Base-by-base conservation (phyloP, 108 stramenopile genomes). In the Asterionellopsis glacialis region DNA sequence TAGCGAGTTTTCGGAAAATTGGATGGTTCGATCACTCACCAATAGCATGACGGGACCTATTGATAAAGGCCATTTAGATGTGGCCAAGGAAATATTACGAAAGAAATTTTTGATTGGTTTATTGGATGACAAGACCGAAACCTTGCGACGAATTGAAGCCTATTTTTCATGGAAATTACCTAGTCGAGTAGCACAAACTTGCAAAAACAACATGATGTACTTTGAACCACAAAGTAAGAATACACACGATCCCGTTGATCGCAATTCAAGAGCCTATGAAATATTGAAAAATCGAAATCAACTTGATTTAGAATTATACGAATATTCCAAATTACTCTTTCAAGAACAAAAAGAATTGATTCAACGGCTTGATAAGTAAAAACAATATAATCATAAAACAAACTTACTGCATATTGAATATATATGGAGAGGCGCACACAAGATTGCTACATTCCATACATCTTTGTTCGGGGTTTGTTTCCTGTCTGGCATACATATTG, bases 41-140 rank as follows among this genome's bases (percentile, higher is more conserved):
- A 52, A 67, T 23, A 55, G 53, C 15, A 48, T 45, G 13, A 7
- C 65, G 67, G 45, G 52, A 38, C 65, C 12, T 16, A 47, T 43
- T 18, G 28, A 70, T 10, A 54, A 51, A 12, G 52, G 73, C 18
- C 76, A 82, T 47, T 63, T 75, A 55, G 70, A 59, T 5, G 49
- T 75, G 12, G 81, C 81, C 40, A 77, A 75, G 51, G 64, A 76
- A 51, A 53, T 77, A 18, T 33, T 82, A 6, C 51, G 68, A 40
- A 53, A 39, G 12, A 75, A 75, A 47, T 65, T 76, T 19, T 57
- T 82, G 16, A 53, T 82, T 13, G 76, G 76, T 9, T 52, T 82
- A 13, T 40, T 65, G 26, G 77, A 74, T 14, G 70, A 79, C 23
- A 79, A 79, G 54, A 53, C 65, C 7, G 77, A 74, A 47, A 68